These are phyloP conservation scores for Puccinia coronata DNA, from an alignment of 1,284 basidiomycete genomes.

Conservation along the genomic window DNA sequence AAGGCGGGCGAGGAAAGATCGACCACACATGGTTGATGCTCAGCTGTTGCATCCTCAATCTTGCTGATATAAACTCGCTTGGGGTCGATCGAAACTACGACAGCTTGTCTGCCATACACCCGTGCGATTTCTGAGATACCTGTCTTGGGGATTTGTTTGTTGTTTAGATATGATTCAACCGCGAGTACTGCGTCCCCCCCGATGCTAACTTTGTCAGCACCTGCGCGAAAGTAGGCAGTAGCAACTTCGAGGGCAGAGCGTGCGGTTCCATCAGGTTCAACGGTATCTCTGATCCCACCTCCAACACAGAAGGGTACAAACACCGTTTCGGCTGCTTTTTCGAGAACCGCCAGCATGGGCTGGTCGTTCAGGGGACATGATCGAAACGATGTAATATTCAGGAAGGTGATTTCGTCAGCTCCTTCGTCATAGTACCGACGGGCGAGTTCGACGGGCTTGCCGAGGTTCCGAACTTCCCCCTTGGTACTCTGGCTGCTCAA, in stretches of 20 bases:
- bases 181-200: slow-evolving; percentile 60
- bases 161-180: slow-evolving; percentile 42
- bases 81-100: slow-evolving; percentile 97
- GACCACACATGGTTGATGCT: slow-evolving; percentile 68
- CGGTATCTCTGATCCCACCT: slow-evolving; percentile 93
- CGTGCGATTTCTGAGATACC: slow-evolving; percentile 90
- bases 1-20: slow-evolving; percentile 65
- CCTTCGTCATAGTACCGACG: slow-evolving; percentile 81
- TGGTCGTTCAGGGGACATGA: slow-evolving; percentile 92
- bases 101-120: slow-evolving; percentile 92
- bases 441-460: slow-evolving; percentile 92
- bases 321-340: slow-evolving; percentile 81
- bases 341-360: slow-evolving; percentile 95
- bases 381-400: slow-evolving; percentile 99
- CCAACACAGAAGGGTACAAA: slow-evolving; percentile 99
- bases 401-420: slow-evolving; percentile 93
- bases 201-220: slow-evolving; percentile 91
- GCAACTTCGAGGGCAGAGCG: slow-evolving; percentile 90
- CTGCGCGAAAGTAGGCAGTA: slow-evolving; percentile 91
- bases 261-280: slow-evolving; percentile 90
- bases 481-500: slow-evolving; percentile 61
- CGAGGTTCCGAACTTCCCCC: slow-evolving; percentile 88
- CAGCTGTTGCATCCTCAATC: slow-evolving; percentile 62
- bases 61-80: slow-evolving; percentile 80
- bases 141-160: slow-evolving; percentile 61